Percentiles rank a stretch among this genome's conserved stretches.
Evolutionary conservation across 495 filamentous ascomycete genomes (phyloP).

Genomic region (Lophiostoma macrostomum): DNA sequence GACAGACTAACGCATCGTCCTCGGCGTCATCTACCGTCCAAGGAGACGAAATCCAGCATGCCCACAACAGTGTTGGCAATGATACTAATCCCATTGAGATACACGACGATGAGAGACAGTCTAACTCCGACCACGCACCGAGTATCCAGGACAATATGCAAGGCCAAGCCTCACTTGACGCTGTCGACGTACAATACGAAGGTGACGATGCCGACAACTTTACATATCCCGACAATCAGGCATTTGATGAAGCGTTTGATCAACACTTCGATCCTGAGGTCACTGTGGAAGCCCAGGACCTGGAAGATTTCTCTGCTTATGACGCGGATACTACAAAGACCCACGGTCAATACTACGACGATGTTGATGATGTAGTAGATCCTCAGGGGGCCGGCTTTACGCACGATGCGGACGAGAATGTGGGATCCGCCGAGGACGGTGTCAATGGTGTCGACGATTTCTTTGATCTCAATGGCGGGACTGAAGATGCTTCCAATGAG

Average conservation of each 20-base stretch:
- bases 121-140: not conserved
- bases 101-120: not conserved
- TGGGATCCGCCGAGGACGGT: constrained; percentile 31
- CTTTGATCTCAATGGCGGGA: not conserved
- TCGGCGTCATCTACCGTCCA: constrained; percentile 20
- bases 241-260: constrained; percentile 1
- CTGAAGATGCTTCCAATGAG: not conserved
- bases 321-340: not conserved
- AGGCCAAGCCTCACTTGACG: not conserved
- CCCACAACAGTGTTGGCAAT: not conserved
- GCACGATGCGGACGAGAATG: not conserved
- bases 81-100: not conserved
- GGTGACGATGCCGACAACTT: not conserved
- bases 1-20: not conserved
- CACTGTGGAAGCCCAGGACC: not conserved
- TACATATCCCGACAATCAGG: constrained; percentile 3
- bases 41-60: constrained; percentile 2
- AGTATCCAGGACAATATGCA: not conserved
- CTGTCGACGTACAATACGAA: not conserved
- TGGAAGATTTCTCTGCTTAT: not conserved
- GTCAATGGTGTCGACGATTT: constrained; percentile 32
- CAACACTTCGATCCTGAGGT: not conserved
- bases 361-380: no score
- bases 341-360: not conserved
- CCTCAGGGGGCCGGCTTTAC: no score